Evolutionary conservation across 1,139 yeast genomes (phyloP), one percentile per base, ranked within the genome.

Genomic region (Saccharomyces pastorianus): DNA sequence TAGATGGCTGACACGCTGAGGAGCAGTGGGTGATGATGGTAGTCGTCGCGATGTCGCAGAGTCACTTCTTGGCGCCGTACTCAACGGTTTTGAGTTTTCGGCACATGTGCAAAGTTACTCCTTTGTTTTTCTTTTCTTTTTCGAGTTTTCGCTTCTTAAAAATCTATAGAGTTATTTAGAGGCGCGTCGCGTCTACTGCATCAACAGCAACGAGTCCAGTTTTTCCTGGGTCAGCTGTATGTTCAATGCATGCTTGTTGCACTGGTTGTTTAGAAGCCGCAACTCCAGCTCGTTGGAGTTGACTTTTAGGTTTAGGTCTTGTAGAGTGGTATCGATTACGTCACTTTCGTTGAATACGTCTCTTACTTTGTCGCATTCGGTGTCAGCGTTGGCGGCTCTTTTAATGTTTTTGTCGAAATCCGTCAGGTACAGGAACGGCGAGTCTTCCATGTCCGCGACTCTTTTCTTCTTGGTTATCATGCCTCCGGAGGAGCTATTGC

Each of bases 261-360:
- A 61, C 48, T 64, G 69, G 4, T 64, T 63, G n/a, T 59, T 58
- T 52, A 64, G 46, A 6, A 63, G 53, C 4, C 59, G 60, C 47
- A 60, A 55, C 47, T 66, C 69, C n/a, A 61, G 51, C 53, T 63
- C 66, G 9, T 56, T 58, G 44, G 60, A 60, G 11, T 64, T 53
- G 23, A 60, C 50, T 23, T 53, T 55, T 8, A 63, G 53, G 31
- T 60, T 57, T 32, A 55, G 58, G 6, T 60, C 62, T 38, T 62
- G 58, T 32, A 65, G 52, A 38, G 55, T 52, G 8, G 49, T 47
- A 42, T 65, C 67, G 23, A 66, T 53, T 6, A 34, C 44, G 38
- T 61, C 67, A 46, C 57, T 59, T 38, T 61, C 66, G 6, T 53
- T 49, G 31, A 61, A 56, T 1, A 58, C 54, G 28, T 55, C 56